Evolutionary conservation across 2,329 filamentous ascomycete species (phyloP).

Genomic region (Aspergillus sp.): DNA sequence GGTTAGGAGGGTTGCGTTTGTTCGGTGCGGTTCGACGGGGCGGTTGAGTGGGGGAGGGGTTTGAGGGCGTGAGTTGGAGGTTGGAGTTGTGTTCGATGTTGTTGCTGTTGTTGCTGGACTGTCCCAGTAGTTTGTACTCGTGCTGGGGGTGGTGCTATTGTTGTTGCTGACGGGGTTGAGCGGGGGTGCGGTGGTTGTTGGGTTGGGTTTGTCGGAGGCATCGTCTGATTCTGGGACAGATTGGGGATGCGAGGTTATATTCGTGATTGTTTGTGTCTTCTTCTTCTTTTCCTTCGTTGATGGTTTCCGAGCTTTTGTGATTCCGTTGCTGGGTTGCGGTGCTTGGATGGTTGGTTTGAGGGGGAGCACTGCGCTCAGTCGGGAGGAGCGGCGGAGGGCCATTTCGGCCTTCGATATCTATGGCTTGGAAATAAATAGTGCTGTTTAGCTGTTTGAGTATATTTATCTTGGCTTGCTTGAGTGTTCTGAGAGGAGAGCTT

Average conservation of each 20-base stretch:
- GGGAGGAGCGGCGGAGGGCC: conserved; percentile 54
- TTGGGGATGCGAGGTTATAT: conserved; percentile 1
- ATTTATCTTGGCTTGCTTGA: neutral
- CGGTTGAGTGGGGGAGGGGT: conserved; percentile 45
- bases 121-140: conserved; percentile 27
- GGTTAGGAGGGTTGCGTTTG: conserved; percentile 50
- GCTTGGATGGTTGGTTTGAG: conserved; percentile 21
- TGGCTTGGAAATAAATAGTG: neutral
- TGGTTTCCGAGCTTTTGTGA: conserved; percentile 31
- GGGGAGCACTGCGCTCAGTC: conserved; percentile 39
- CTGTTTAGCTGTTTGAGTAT: neutral
- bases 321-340: conserved; percentile 20
- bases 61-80: conserved; percentile 46
- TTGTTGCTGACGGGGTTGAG: conserved; percentile 5
- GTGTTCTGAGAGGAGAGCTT: neutral
- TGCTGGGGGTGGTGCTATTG: conserved; percentile 23
- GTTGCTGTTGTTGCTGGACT: conserved; percentile 10
- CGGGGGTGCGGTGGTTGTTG: neutral
- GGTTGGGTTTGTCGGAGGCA: neutral
- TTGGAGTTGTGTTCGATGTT: conserved; percentile 8
- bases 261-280: neutral
- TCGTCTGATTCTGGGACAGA: neutral
- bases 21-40: conserved; percentile 48
- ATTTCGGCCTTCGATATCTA: conserved; percentile 32
- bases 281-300: conserved; percentile 24